Conservation (phyloP, 2,329 filamentous ascomycete species). For the Stagonosporopsis tanaceti region DNA sequence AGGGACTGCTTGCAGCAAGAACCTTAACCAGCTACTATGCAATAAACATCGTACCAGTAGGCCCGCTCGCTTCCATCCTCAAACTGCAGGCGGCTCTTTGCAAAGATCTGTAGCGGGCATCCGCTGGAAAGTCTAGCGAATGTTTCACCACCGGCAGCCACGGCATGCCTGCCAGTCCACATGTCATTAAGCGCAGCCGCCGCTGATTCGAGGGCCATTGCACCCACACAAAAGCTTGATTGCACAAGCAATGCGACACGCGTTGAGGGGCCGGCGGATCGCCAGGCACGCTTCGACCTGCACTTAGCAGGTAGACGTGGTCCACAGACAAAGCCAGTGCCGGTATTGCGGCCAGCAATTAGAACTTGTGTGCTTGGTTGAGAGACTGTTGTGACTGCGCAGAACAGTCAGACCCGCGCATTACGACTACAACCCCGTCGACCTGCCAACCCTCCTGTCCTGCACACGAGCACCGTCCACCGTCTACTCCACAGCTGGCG, state of each 20-base stretch:
- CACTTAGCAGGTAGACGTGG: not conserved
- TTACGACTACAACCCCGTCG: not conserved
- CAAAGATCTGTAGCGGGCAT: not conserved
- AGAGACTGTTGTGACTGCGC: not conserved
- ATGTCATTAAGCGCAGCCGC: not conserved
- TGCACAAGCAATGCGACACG: conserved; percentile 15
- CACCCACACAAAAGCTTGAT: conserved; percentile 12
- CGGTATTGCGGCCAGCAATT: not conserved
- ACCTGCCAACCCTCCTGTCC: not conserved
- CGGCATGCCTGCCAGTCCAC: conserved; percentile 4
- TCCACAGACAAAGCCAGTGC: not conserved
- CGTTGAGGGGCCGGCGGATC: conserved; percentile 9
- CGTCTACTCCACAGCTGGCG: not conserved
- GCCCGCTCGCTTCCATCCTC: not conserved
- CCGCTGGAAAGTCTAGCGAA: not conserved
- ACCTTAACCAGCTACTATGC: too few relatives aligned
- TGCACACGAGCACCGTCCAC: not conserved
- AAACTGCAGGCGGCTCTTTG: not conserved
- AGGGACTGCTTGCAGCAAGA: too few relatives aligned
- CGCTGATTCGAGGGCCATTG: conserved; percentile 7
- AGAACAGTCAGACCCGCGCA: too few relatives aligned
- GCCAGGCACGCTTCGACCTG: conserved; percentile 2
- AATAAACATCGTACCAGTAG: not conserved
- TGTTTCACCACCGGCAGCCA: conserved; percentile 11
- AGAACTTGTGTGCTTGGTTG: not conserved